Conservation (phyloP, 768 basidiomycete genomes). For the Auricularia sp. region DNA sequence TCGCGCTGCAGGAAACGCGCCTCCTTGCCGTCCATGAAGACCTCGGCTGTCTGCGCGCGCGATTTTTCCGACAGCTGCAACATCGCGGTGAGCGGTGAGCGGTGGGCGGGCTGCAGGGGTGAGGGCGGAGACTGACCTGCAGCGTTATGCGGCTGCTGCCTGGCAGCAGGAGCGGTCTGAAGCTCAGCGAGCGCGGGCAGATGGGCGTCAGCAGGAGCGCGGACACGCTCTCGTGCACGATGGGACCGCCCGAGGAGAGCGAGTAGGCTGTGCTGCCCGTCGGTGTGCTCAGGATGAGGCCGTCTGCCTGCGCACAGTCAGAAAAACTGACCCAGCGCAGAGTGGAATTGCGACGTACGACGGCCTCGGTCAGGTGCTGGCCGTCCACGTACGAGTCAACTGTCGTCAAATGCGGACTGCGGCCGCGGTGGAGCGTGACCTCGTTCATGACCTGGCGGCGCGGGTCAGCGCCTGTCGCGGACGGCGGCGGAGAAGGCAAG, state of each 20-base stretch:
- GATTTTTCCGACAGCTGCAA: conserved; percentile 73
- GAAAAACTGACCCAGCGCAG: not conserved
- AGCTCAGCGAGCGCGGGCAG: conserved; percentile 85
- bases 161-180: conserved; percentile 86
- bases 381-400: conserved; percentile 92
- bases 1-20: conserved; percentile 76
- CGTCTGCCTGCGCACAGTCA: conserved; percentile 59
- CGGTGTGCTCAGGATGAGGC: conserved; percentile 88
- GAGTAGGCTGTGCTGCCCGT: conserved; percentile 97
- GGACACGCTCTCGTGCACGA: conserved; percentile 86
- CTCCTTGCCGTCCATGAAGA: conserved; percentile 88
- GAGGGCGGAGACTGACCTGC: conserved; percentile 17
- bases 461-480: conserved; percentile 47
- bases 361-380: conserved; percentile 90
- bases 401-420: conserved; percentile 84
- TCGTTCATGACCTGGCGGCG: conserved; percentile 86
- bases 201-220: conserved; percentile 93
- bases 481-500: not conserved
- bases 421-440: conserved; percentile 83
- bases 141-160: conserved; percentile 25
- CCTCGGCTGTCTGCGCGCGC: conserved; percentile 67
- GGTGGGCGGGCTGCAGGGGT: not conserved
- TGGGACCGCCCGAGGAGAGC: conserved; percentile 89
- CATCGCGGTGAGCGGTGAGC: not conserved
- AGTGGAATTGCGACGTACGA: conserved; percentile 45